Evolutionary conservation across 2,329 filamentous ascomycete genomes (phyloP).

Genomic region (Fonsecaea erecta): DNA sequence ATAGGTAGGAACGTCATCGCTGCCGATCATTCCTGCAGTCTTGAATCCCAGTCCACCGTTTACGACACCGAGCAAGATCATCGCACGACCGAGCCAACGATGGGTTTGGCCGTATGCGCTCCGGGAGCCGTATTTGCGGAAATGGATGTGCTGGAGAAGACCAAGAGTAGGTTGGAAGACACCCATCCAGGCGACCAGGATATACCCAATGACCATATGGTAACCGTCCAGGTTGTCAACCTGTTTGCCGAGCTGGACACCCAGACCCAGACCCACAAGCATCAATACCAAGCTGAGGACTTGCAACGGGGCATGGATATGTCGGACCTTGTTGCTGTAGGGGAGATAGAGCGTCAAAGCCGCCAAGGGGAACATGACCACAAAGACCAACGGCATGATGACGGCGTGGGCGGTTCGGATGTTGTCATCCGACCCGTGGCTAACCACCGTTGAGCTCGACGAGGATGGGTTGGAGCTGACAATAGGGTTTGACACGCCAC

Average conservation of each 20-base stretch:
- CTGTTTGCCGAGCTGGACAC: constrained; percentile 54
- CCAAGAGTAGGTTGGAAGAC: constrained; percentile 62
- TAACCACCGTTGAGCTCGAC: constrained; percentile 15
- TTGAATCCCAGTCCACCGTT: constrained; percentile 62
- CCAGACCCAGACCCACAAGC: constrained; percentile 57
- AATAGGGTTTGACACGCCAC: constrained; percentile 27
- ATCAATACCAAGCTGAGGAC: constrained; percentile 54
- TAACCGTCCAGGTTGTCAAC: constrained; percentile 46
- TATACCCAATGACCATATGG: constrained; percentile 61
- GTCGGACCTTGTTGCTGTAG: constrained; percentile 49
- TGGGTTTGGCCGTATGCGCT: constrained; percentile 51
- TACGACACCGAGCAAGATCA: constrained; percentile 59
- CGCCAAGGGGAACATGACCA: constrained; percentile 48
- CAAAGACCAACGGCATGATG: constrained; percentile 50
- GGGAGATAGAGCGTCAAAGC: constrained; percentile 44
- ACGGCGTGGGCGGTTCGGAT: constrained; percentile 39
- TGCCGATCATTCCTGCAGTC: constrained; percentile 48
- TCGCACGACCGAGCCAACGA: constrained; percentile 60
- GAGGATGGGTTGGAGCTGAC: constrained; percentile 27
- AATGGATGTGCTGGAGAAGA: constrained; percentile 57
- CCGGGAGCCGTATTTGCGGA: constrained; percentile 49
- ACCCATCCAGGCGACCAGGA: constrained; percentile 57
- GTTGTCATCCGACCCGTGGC: constrained; percentile 15
- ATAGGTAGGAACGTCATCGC: constrained; percentile 40
- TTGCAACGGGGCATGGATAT: constrained; percentile 54